phyloP scores from a whole-genome alignment of 2,329 filamentous ascomycete genomes.

The Colletotrichum cuscutae region DNA sequence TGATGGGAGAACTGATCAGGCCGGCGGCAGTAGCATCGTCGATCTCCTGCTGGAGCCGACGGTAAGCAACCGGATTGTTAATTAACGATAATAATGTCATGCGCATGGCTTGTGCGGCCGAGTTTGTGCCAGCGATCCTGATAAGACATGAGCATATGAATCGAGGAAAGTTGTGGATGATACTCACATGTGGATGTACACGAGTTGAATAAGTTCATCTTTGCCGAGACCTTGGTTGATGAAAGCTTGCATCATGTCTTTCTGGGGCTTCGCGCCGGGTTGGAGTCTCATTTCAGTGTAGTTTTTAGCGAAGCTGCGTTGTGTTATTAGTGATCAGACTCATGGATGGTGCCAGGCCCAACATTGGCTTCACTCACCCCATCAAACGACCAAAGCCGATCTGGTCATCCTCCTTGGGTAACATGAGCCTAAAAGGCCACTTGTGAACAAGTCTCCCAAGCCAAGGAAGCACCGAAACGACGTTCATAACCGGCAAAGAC shows the following conservation, averaged over 20 bases:
- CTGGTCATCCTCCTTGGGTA: slow-evolving; percentile 52
- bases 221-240: slow-evolving; percentile 48
- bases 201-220: slow-evolving; percentile 50
- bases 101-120: slow-evolving; percentile 69
- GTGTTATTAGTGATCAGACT: not conserved
- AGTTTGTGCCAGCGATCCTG: slow-evolving; percentile 70
- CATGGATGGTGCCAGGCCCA: no score
- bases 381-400: slow-evolving; percentile 52
- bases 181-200: slow-evolving; percentile 51
- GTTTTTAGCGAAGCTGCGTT: slow-evolving; percentile 39
- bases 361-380: slow-evolving; percentile 36
- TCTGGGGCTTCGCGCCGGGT: slow-evolving; percentile 40
- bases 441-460: slow-evolving; percentile 54
- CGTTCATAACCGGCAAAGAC: slow-evolving; percentile 54
- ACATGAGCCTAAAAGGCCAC: slow-evolving; percentile 49
- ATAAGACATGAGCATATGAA: not conserved
- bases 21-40: slow-evolving; percentile 49
- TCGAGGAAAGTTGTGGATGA: not conserved
- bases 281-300: slow-evolving; percentile 41
- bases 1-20: slow-evolving; percentile 48
- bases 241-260: slow-evolving; percentile 53
- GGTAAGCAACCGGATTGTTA: slow-evolving; percentile 55
- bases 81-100: slow-evolving; percentile 63
- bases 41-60: slow-evolving; percentile 55
- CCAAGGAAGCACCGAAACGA: slow-evolving; percentile 54